These are phyloP conservation scores for Brassica cretica DNA, from an alignment of 345 rosid genomes.

Conservation along the genomic window DNA sequence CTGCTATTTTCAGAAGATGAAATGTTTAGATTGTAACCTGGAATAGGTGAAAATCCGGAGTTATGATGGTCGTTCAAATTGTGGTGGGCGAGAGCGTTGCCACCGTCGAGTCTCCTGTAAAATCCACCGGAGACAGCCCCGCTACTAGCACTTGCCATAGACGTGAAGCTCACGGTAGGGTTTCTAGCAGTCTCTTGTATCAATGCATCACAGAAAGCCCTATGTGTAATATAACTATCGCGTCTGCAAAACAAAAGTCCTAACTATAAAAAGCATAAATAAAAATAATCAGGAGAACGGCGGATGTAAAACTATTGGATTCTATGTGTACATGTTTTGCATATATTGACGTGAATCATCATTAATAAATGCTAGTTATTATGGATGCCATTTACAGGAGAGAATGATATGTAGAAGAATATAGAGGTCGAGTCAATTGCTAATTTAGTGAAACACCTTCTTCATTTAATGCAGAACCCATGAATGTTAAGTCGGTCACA, in stretches of 20 bases:
- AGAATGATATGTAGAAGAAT: conserved; percentile 35
- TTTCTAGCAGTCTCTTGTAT: conserved; percentile 75
- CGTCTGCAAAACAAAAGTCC: conserved; percentile 49
- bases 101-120: conserved; percentile 55
- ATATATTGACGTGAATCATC: conserved; percentile 21
- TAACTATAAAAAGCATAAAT: background rate
- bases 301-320: background rate
- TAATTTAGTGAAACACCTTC: conserved; percentile 45
- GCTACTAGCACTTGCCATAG: conserved; percentile 19
- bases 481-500: conserved; percentile 36
- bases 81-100: conserved; percentile 26
- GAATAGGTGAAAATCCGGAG: conserved; percentile 26
- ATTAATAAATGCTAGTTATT: conserved; percentile 17
- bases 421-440: conserved; percentile 39
- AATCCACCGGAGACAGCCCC: conserved; percentile 17
- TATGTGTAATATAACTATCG: conserved; percentile 85
- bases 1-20: conserved; percentile 29
- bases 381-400: conserved; percentile 20
- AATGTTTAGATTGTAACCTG: conserved; percentile 39
- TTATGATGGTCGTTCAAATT: conserved; percentile 41
- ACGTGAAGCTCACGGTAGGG: conserved; percentile 54
- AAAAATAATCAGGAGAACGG: background rate
- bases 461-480: conserved; percentile 51
- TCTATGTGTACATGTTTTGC: background rate
- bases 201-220: conserved; percentile 85